phyloP scores from a whole-genome alignment of 305 asterid species.

The Andrographis paniculata region DNA sequence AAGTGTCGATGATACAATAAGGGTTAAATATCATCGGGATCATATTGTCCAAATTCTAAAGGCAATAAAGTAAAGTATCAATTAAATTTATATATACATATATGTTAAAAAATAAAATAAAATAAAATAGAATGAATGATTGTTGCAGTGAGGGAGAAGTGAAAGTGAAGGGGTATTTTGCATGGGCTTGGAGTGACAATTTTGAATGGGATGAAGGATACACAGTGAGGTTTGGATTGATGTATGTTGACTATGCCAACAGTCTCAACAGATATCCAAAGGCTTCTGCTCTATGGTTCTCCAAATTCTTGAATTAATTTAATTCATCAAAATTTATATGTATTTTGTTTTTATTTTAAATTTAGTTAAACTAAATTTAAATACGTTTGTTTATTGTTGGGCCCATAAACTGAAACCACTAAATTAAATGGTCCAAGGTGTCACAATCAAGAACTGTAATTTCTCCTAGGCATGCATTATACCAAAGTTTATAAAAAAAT shows the following conservation, averaged over 20 bases:
- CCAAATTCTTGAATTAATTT: constrained; percentile 14
- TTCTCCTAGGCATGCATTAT: no score
- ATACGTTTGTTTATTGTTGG: no score
- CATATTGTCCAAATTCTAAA: constrained; percentile 30
- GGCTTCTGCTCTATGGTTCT: constrained; percentile 40
- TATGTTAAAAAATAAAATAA: background rate
- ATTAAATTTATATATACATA: background rate
- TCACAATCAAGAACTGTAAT: no score
- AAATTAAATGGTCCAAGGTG: no score
- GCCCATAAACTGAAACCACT: no score
- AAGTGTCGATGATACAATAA: constrained; percentile 20
- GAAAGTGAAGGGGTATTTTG: constrained; percentile 37
- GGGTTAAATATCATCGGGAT: constrained; percentile 40
- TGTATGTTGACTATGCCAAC: constrained; percentile 31
- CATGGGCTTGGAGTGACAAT: constrained; percentile 40
- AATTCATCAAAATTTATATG: no score
- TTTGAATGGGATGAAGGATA: constrained; percentile 45
- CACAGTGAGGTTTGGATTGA: constrained; percentile 34
- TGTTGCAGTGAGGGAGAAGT: constrained; percentile 32
- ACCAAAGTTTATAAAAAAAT: no score
- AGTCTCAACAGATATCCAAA: constrained; percentile 35
- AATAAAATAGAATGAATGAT: background rate
- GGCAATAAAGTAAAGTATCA: constrained; percentile 32
- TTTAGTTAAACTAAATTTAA: no score
- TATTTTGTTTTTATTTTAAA: no score